Evolutionary conservation across 371 early-diverging fungal genomes (phyloP).

Genomic region (Circinella umbellata): DNA sequence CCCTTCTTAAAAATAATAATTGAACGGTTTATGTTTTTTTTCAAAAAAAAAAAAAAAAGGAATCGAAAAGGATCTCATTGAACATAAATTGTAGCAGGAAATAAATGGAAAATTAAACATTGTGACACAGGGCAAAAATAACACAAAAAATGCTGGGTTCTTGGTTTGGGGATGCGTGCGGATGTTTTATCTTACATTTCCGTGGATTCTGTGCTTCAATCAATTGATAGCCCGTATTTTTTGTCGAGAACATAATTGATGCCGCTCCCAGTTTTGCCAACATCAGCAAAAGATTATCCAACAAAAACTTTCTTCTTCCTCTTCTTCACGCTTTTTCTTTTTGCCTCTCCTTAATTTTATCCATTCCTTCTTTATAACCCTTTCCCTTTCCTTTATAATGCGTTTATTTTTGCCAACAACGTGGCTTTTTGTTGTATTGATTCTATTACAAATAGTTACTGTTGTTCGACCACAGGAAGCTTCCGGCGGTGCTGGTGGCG

Average conservation of each 20-base stretch:
- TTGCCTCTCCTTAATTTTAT: constrained; percentile 11
- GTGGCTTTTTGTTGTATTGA: constrained; percentile 1
- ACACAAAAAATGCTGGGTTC: not conserved
- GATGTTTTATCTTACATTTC: constrained; percentile 14
- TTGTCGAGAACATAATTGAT: constrained; percentile 9
- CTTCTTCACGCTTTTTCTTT: constrained; percentile 1
- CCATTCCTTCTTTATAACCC: constrained; percentile 12
- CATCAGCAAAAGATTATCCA: too few species aligned
- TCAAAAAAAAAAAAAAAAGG: too few species aligned
- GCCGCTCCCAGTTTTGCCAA: too few species aligned
- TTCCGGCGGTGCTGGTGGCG: constrained; percentile 2
- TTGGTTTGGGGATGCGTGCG: not conserved
- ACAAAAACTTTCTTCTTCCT: too few species aligned
- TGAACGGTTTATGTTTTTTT: too few species aligned
- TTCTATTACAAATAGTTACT: constrained; percentile 4
- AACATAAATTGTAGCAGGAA: not conserved
- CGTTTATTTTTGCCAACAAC: constrained; percentile 9
- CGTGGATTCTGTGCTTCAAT: constrained; percentile 17
- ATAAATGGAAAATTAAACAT: constrained; percentile 6
- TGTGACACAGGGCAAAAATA: constrained; percentile 3
- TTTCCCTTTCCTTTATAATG: constrained; percentile 9
- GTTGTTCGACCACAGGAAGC: constrained; percentile 7
- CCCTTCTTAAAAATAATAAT: too few species aligned
- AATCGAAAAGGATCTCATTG: too few species aligned
- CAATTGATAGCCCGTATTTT: not conserved